Evolutionary conservation across 257 asterid genomes (phyloP), one percentile per base, ranked within the genome.

Genomic region (Capsicum pubescens): DNA sequence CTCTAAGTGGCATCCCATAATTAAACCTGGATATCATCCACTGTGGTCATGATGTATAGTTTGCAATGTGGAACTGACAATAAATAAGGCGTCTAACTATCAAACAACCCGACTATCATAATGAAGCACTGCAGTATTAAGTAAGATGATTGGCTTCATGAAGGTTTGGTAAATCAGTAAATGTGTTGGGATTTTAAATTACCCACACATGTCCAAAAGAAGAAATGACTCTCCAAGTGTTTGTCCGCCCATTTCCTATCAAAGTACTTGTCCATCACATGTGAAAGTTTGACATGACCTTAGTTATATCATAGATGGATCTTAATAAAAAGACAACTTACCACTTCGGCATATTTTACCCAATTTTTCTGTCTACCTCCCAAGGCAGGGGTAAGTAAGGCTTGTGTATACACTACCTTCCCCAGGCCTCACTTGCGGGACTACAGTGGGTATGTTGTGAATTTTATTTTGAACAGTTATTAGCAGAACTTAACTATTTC

Each of bases 161-260:
- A 2, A 44, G 12, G 55, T 70, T 44, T 44, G 17, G 55, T 36
- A 17, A 42, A 70, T 8, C 46, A 76, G 26, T 76, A 76, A 21
- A 26, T 26, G 81, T 76, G 48, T 7, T 76, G 81, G 81, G 48
- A 21, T 74, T 52, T 44, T 50, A 74, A 21, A 72, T 39, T 39
- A 54, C 15, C 11, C 81, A 21, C 9, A 4, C 21, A 76, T 7
- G 63, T 26, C 19, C 81, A 26, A 21, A 76, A 76, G 15, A 76
- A 76, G 48, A 76, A 52, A 76, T 76, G 63, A 52, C 8, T 76
- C 9, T 52, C 7, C 63, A 76, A 52, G 81, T 9, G 42, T 52
- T 2, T 76, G 81, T 76, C 81, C 81, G 26, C 46, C 26, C 63
- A 76, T 21, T 52, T 76, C 19, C 81, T 26, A 26, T 76, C 81